A percentile compares a stretch with the other conserved stretches of the same genome.
Evolutionary conservation across 2,329 filamentous ascomycete species (phyloP).

Genomic region (Aureobasidium leucospermi): DNA sequence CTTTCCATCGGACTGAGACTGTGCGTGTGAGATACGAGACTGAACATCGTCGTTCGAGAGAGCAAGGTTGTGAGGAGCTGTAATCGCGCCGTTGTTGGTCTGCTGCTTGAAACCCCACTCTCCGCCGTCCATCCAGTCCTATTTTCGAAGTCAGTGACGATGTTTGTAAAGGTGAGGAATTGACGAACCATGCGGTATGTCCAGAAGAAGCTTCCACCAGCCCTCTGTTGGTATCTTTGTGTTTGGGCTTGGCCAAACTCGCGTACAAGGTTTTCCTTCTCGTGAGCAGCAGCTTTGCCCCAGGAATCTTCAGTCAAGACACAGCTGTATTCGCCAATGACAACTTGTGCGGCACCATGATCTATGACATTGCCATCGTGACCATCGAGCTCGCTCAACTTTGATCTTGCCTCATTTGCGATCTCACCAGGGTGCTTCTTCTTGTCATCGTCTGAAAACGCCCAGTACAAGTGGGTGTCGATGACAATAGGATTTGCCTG

Average conservation of each 20-base stretch:
- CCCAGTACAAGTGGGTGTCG: slow-evolving; percentile 55
- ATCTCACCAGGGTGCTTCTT: slow-evolving; percentile 46
- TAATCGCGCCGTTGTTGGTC: slow-evolving; percentile 38
- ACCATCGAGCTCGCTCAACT: slow-evolving; percentile 39
- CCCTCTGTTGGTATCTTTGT: slow-evolving; percentile 40
- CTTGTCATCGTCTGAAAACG: slow-evolving; percentile 48
- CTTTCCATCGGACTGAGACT: slow-evolving; percentile 30
- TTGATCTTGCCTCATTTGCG: slow-evolving; percentile 37
- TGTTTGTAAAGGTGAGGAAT: neutral
- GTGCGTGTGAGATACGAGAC: slow-evolving; percentile 32
- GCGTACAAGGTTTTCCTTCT: slow-evolving; percentile 34
- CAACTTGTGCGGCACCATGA: slow-evolving; percentile 43
- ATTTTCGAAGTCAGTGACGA: neutral
- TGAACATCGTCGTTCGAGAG: slow-evolving; percentile 33
- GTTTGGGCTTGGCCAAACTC: slow-evolving; percentile 45
- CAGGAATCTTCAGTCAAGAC: slow-evolving; percentile 47
- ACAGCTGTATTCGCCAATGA: slow-evolving; percentile 54
- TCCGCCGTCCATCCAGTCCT: slow-evolving; percentile 53
- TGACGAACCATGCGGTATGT: slow-evolving; percentile 46
- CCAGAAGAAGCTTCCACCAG: slow-evolving; percentile 53
- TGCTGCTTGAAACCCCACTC: slow-evolving; percentile 54
- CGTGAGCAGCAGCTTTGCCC: slow-evolving; percentile 29
- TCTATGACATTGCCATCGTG: slow-evolving; percentile 43
- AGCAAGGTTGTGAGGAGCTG: slow-evolving; percentile 32
- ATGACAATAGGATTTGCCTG: slow-evolving; percentile 44